A percentile compares a stretch with the other conserved stretches of the same genome.
These are phyloP conservation scores for Colletotrichum sublineola DNA, from an alignment of 2,329 filamentous ascomycete species.

Conservation along the genomic window DNA sequence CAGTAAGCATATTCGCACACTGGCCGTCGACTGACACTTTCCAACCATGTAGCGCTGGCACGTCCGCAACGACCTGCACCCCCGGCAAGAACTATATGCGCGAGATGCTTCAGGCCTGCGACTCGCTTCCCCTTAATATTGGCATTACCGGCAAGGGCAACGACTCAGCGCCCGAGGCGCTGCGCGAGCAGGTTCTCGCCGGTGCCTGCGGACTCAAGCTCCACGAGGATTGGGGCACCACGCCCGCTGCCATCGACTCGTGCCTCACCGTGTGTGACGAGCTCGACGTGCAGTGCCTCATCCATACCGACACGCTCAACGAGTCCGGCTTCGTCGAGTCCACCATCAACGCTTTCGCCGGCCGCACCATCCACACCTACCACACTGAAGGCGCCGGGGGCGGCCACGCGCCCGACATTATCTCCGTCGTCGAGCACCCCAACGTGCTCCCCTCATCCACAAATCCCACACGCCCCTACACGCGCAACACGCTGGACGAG, in stretches of 20 bases:
- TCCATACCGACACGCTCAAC: conserved; percentile 96
- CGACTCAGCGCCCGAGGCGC: conserved; percentile 77
- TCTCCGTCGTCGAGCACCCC: conserved; percentile 87
- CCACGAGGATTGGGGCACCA: conserved; percentile 96
- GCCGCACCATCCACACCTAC: conserved; percentile 93
- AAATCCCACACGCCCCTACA: conserved; percentile 92
- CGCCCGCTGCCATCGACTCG: conserved; percentile 90
- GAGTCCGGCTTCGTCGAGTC: conserved; percentile 97
- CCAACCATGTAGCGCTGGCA: conserved; percentile 74
- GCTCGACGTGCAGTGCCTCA: conserved; percentile 91
- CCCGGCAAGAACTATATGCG: conserved; percentile 86
- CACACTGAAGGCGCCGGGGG: conserved; percentile 97
- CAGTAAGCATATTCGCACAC: neutral
- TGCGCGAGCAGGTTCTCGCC: conserved; percentile 84
- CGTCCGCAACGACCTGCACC: conserved; percentile 93
- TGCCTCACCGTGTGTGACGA: conserved; percentile 90
- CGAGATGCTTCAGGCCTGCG: conserved; percentile 90
- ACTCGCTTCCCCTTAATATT: conserved; percentile 85
- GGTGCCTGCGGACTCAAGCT: conserved; percentile 93
- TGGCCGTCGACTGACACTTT: conserved; percentile 44
- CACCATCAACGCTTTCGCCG: conserved; percentile 86
- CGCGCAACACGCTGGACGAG: conserved; percentile 92
- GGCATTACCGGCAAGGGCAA: conserved; percentile 96
- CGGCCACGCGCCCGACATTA: conserved; percentile 96
- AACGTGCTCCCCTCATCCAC: conserved; percentile 93